Base-by-base conservation (phyloP, 2,329 filamentous ascomycete genomes). In the Monosporascus sp. region DNA sequence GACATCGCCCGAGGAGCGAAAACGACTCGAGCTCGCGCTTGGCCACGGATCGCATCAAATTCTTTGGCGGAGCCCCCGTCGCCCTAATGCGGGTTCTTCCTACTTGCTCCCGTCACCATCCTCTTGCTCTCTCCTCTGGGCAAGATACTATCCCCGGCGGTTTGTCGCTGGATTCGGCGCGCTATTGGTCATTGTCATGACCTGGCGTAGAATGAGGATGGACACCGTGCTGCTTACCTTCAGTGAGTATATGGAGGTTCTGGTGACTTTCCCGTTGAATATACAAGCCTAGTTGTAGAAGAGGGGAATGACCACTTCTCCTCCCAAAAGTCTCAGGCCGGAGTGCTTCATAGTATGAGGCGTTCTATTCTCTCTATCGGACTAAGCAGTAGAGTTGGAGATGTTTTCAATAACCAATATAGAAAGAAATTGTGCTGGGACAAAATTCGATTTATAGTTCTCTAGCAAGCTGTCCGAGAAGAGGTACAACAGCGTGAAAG, bases 211-310 rank as follows among this genome's bases (percentile, higher is more conserved):
- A 1, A 48, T 47, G 2, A 56, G 50, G n/a, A 55, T 37, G 54
- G 47, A 59, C 3, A 53, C 52, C 8, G 47, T 57, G 5, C 46
- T 56, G 20, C 36, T 59, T n/a, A 50, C 52, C 6, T 11, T 56
- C 3, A 53, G 54, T 19, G 56, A 52, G 19, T 56, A 56, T 37
- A 52, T 55, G 47, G 52, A 52, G 3, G 47, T 57, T 1, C 24
- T 54, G 8, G 55, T 52, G 16, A 53, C 54, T 1, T 57, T 56
- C 11, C 40, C 53, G 20, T 49, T 54, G 5, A 54, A 54, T n/a
- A 31, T 31, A 11, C 8, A 31, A 31, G 27, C 27, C 27, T 31
- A 31, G 9, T 31, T 6, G 27, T 31, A 31, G 27, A 31, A 31
- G 27, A 31, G 9, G 27, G 8, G 27, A 31, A 31, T 11, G 27